A percentile compares a stretch with the other conserved stretches of the same genome.
phyloP scores from a whole-genome alignment of 1,139 yeast species.

The Yamadazyma kanchanaburiensis region DNA sequence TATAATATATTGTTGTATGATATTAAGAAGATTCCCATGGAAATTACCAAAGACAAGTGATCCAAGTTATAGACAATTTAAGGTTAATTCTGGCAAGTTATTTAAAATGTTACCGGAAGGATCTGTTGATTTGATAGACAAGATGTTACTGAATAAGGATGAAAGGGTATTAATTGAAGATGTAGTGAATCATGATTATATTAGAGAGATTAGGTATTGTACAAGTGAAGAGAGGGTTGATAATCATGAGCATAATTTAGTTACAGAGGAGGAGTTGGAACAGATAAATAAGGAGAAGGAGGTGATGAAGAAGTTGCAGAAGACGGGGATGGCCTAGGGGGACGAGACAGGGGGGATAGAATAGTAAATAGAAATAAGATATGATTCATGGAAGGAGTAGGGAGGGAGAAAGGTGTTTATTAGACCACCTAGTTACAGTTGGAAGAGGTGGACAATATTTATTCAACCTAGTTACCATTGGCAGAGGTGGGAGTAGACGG shows the following conservation, averaged over 20 bases:
- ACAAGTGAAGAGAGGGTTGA: constrained; percentile 16
- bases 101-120: constrained; percentile 35
- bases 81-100: constrained; percentile 19
- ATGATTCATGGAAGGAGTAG: not conserved
- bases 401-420: not conserved
- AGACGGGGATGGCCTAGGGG: constrained; percentile 12
- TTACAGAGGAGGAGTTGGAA: constrained; percentile 53
- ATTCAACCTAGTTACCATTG: too few relatives aligned
- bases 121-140: constrained; percentile 30
- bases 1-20: constrained; percentile 73
- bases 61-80: constrained; percentile 47
- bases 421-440: too few relatives aligned
- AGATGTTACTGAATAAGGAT: constrained; percentile 28
- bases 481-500: too few relatives aligned
- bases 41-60: constrained; percentile 63
- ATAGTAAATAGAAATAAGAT: not conserved
- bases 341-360: not conserved
- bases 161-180: constrained; percentile 29
- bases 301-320: constrained; percentile 21
- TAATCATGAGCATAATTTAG: constrained; percentile 53
- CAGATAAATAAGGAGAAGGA: constrained; percentile 39
- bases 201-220: constrained; percentile 28
- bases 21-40: constrained; percentile 74
- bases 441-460: too few relatives aligned
- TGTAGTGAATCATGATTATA: constrained; percentile 27